These are phyloP conservation scores for Fusarium zealandicum DNA, from an alignment of 2,329 filamentous ascomycete genomes.

Conservation along the genomic window DNA sequence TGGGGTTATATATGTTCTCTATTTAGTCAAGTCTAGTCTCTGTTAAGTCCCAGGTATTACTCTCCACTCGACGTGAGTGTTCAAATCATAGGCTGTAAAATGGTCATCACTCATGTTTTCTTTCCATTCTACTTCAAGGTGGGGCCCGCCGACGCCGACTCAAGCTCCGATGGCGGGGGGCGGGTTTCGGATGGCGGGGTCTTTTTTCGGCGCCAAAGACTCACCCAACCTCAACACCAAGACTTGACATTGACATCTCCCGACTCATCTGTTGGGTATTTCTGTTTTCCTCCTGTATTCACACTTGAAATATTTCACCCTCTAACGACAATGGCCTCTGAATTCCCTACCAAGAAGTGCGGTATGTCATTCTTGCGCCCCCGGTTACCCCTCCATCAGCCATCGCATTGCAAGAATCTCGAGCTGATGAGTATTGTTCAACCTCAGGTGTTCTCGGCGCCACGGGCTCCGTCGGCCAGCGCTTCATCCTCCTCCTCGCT, in stretches of 20 bases:
- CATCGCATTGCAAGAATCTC: neutral
- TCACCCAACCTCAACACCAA: constrained; percentile 34
- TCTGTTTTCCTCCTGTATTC: neutral
- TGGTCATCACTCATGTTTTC: constrained; percentile 13
- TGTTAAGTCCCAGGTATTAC: no score
- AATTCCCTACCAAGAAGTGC: constrained; percentile 66
- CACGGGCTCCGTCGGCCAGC: constrained; percentile 93
- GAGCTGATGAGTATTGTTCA: constrained; percentile 14
- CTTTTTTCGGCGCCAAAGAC: constrained; percentile 20
- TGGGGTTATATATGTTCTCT: no score
- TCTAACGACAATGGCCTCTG: constrained; percentile 42
- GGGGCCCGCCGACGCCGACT: constrained; percentile 19
- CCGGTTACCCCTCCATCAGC: constrained; percentile 13
- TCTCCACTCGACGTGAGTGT: neutral
- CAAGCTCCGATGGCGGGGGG: constrained; percentile 46
- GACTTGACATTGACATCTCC: constrained; percentile 16
- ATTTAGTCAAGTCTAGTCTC: no score
- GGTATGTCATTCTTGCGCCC: constrained; percentile 50
- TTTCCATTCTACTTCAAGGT: constrained; percentile 1
- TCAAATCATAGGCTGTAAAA: constrained; percentile 7
- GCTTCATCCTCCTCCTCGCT: constrained; percentile 91
- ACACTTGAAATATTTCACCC: neutral
- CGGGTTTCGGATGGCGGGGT: constrained; percentile 40
- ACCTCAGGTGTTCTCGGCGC: constrained; percentile 77
- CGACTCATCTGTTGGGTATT: neutral